Evolutionary conservation across 1,284 basidiomycete genomes (phyloP), one percentile per base, ranked within the genome.

Genomic region (Boletus semigastroideus): DNA sequence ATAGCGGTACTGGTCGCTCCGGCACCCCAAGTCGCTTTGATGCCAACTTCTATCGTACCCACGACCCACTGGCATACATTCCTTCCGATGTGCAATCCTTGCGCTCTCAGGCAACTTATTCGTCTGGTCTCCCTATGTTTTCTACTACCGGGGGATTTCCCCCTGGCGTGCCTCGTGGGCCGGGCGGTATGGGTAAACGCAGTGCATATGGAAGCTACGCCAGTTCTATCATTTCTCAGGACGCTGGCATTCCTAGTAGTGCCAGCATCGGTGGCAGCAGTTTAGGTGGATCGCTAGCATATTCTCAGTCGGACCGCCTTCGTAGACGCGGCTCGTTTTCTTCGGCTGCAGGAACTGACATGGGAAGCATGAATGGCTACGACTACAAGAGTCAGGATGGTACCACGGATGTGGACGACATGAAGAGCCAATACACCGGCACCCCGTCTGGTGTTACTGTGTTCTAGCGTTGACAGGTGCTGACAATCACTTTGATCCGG

Each of bases 71-170:
- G 54, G 86, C 91, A 9, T 98, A 95, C 70, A 96, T 98, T 57
- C 94, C 95, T 2, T 92, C 92, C 17, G 96, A 98, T 64, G 90
- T 87, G 13, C 94, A 96, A 68, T 96, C 94, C 6, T 80, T 97
- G 34, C 87, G 93, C 51, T 96, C 94, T 7, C 95, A 97, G 71
- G 93, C 94, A 1, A 94, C 92, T 1, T 95, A 94, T 67, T 87
- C 90, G 3, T 94, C 92, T 10, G 91, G 90, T 19, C 75, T 97
- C 46, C 94, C 94, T 2, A 83, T 92, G 73, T 94, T 94, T 66
- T 76, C 83, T 34, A 79, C 84, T 27, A 75, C 79, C 55, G 83
- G 85, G 39, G 82, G 87, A 5, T 89, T 90, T 68, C 80, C 85
- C 36, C 76, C 82, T 54, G 79, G 80, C 19, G 74, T 82, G 49